phyloP scores from a whole-genome alignment of 1,284 basidiomycete genomes.

The Meira miltonrushii region DNA sequence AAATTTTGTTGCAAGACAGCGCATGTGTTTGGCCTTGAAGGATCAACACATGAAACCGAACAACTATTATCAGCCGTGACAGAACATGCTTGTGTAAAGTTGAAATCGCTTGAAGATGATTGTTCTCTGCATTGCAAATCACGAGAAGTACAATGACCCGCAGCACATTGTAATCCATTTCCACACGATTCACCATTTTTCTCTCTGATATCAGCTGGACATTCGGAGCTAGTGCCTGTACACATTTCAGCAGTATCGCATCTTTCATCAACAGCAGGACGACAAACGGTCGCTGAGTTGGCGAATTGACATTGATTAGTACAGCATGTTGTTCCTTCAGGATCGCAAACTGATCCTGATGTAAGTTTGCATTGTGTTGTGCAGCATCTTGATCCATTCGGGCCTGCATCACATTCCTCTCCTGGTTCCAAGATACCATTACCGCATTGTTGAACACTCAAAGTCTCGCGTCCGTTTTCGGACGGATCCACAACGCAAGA shows the following conservation, averaged over 20 bases:
- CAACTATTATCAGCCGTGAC: slow-evolving; percentile 61
- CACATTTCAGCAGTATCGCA: slow-evolving; percentile 80
- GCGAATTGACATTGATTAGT: slow-evolving; percentile 67
- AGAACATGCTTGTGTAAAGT: slow-evolving; percentile 64
- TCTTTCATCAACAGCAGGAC: slow-evolving; percentile 63
- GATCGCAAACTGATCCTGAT: slow-evolving; percentile 71
- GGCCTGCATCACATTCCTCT: slow-evolving; percentile 84
- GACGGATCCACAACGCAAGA: slow-evolving; percentile 43
- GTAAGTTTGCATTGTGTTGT: slow-evolving; percentile 71
- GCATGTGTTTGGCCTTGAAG: slow-evolving; percentile 60
- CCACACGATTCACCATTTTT: slow-evolving; percentile 62
- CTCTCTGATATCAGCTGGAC: slow-evolving; percentile 66
- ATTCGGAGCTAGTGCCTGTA: slow-evolving; percentile 67
- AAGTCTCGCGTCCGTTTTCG: slow-evolving; percentile 21
- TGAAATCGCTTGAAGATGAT: slow-evolving; percentile 55
- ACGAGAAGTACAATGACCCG: slow-evolving; percentile 73
- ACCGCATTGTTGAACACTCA: slow-evolving; percentile 44
- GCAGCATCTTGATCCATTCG: slow-evolving; percentile 67
- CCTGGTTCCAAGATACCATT: slow-evolving; percentile 58
- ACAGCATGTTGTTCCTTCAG: slow-evolving; percentile 72
- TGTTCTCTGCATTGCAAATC: slow-evolving; percentile 71
- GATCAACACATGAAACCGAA: slow-evolving; percentile 74
- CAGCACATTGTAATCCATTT: slow-evolving; percentile 67
- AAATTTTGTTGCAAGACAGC: slow-evolving; percentile 70
- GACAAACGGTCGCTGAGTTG: slow-evolving; percentile 62